phyloP scores from a whole-genome alignment of 73 alveolate species.

The Stentor coeruleus region DNA sequence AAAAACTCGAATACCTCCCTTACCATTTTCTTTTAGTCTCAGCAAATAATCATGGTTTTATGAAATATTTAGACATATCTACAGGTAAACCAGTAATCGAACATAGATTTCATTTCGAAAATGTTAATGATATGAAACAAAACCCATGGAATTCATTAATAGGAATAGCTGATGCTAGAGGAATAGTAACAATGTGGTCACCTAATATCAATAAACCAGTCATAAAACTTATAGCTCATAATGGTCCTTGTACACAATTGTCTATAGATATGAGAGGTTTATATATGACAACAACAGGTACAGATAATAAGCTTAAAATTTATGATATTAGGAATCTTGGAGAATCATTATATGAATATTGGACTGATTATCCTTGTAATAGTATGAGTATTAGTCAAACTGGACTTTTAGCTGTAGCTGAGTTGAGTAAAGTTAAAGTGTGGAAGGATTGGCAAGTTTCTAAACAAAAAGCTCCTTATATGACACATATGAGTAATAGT shows the following conservation, averaged over 20 bases:
- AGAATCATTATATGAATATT: conserved; percentile 63
- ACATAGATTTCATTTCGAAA: conserved; percentile 63
- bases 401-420: conserved; percentile 79
- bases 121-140: conserved; percentile 62
- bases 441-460: conserved; percentile 82
- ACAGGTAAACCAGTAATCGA: conserved; percentile 86
- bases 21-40: conserved; percentile 87
- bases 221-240: conserved; percentile 84
- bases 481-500: conserved; percentile 73
- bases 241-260: conserved; percentile 74
- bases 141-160: conserved; percentile 85
- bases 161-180: conserved; percentile 82
- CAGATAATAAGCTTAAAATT: conserved; percentile 88
- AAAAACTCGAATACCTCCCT: conserved; percentile 81
- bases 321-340: conserved; percentile 90
- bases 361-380: conserved; percentile 63
- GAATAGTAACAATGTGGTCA: conserved; percentile 90
- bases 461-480: conserved; percentile 86
- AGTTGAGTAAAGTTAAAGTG: conserved; percentile 65
- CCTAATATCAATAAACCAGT: conserved; percentile 93
- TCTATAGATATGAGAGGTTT: conserved; percentile 70
- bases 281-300: conserved; percentile 87
- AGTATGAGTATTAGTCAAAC: conserved; percentile 70
- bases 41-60: conserved; percentile 65
- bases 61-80: conserved; percentile 86